These are phyloP conservation scores for Miscanthus sacchariflorus DNA, from an alignment of 202 grass and related monocot species.

Conservation along the genomic window DNA sequence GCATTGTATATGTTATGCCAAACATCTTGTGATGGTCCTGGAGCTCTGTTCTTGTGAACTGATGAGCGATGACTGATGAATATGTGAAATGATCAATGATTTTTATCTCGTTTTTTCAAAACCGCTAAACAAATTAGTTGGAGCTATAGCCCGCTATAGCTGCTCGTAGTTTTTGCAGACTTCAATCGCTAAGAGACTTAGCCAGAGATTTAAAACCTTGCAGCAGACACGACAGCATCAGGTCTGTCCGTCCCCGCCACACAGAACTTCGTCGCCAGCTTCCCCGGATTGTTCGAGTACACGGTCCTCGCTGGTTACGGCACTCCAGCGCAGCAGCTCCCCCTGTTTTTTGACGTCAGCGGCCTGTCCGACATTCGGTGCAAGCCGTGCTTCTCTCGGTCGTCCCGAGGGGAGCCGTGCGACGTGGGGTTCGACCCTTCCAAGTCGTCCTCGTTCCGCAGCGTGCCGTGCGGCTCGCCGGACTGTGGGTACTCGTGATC, in stretches of 20 bases:
- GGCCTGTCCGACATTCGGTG: not conserved
- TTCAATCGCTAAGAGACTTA: too few relatives aligned
- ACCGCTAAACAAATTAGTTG: too few relatives aligned
- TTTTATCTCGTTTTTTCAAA: too few relatives aligned
- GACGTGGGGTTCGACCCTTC: slow-evolving; percentile 1
- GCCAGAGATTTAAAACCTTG: too few relatives aligned
- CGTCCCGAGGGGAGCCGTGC: not conserved
- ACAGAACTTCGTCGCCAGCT: not conserved
- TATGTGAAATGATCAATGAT: too few relatives aligned
- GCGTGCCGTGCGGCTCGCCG: slow-evolving; percentile 24
- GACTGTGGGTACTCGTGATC: not conserved
- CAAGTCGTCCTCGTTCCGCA: not conserved
- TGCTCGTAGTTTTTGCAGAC: too few relatives aligned
- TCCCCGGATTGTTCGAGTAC: slow-evolving; percentile 27
- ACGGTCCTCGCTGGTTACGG: slow-evolving; percentile 35
- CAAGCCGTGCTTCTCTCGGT: slow-evolving; percentile 4
- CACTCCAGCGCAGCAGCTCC: slow-evolving; percentile 24
- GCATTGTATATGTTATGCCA: too few relatives aligned
- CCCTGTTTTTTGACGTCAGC: not conserved
- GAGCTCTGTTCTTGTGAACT: too few relatives aligned
- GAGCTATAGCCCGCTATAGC: too few relatives aligned
- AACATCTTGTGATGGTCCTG: too few relatives aligned
- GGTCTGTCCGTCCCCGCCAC: not conserved
- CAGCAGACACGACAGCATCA: not conserved
- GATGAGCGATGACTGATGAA: too few relatives aligned